Conservation (phyloP, 495 filamentous ascomycete species). For the Hapsidospora chrysogenum region DNA sequence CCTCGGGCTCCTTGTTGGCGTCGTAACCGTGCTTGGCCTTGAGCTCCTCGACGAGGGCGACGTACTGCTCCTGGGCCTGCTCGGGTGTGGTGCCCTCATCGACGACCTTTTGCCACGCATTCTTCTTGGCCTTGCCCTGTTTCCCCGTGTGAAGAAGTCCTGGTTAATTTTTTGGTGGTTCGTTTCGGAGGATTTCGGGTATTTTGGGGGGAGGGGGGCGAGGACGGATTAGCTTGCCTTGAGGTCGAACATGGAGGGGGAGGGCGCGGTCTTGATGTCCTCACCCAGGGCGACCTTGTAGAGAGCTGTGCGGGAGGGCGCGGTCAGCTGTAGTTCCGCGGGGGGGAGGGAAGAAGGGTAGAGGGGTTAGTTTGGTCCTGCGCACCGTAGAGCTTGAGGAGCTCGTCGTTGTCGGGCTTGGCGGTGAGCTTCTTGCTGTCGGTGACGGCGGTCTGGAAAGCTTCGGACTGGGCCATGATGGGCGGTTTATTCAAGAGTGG, state of each 20-base stretch:
- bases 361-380: too few species aligned
- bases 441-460: constrained; percentile 38
- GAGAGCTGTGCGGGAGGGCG: constrained; percentile 25
- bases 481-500: constrained; percentile 6
- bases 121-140: constrained; percentile 65
- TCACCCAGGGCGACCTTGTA: constrained; percentile 36
- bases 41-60: constrained; percentile 48
- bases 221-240: constrained; percentile 31
- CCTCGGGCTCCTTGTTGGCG: constrained; percentile 34
- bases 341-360: too few species aligned
- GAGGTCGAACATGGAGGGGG: constrained; percentile 33
- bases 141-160: too few species aligned
- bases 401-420: constrained; percentile 39
- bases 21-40: constrained; percentile 52
- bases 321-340: too few species aligned
- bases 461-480: constrained; percentile 32
- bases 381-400: constrained; percentile 35
- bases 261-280: constrained; percentile 23
- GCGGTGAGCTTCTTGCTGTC: constrained; percentile 47
- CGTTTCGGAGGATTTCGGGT: too few species aligned
- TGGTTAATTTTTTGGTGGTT: constrained; percentile 35
- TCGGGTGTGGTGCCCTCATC: constrained; percentile 34
- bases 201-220: neutral
- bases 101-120: constrained; percentile 50
- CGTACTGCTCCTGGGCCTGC: constrained; percentile 56